Base-by-base conservation (phyloP, 23 red algal genomes). In the Gracilaria domingensis region DNA sequence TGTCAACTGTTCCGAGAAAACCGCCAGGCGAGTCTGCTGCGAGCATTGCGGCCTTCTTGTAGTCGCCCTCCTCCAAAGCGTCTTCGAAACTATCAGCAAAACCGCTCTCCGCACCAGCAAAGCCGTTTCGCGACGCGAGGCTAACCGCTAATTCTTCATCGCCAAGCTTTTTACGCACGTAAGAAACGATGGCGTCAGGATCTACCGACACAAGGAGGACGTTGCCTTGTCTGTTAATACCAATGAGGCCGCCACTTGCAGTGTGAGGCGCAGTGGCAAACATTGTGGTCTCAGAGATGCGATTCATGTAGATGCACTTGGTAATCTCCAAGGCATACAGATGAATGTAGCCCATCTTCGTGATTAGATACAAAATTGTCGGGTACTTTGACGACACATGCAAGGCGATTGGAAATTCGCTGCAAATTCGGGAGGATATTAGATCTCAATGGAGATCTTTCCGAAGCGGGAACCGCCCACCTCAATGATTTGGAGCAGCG, bases 261-360 rank as follows among this genome's bases (percentile, higher is more conserved):
- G 29, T 25, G 55, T 99, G 91, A 2, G 83, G 70, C 8, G 89
- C 64, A 3, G 62, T 87, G 14, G 93, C 81, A 87, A 99, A 99
- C 30, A 95, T 17, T 24, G 94, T 93, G 0, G 91, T 90, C 11
- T 95, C 86, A 44, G 80, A 93, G 50, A 99, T 87, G 39, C 97
- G 94, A 79, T 99, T 99, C 97, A 89, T 93, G 90, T 96, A 99
- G 0, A 99, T 75, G 74, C 80, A 93, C 67, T 86, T 91, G 65
- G 73, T 91, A 20, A 59, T 94, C 26, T 96, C 94, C 25, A 96
- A 36, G 61, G 96, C 97, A 51, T 91, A 99, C 34, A 94, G 34
- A 67, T 99, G 97, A 20, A 96, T 66, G 54, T 99, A 96, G 83
- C 97, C 97, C 57, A 94, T 88, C 36, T 92, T 94, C 1, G 97